Evolutionary conservation across 306 rosid genomes (phyloP).

Genomic region (Prunus mira): DNA sequence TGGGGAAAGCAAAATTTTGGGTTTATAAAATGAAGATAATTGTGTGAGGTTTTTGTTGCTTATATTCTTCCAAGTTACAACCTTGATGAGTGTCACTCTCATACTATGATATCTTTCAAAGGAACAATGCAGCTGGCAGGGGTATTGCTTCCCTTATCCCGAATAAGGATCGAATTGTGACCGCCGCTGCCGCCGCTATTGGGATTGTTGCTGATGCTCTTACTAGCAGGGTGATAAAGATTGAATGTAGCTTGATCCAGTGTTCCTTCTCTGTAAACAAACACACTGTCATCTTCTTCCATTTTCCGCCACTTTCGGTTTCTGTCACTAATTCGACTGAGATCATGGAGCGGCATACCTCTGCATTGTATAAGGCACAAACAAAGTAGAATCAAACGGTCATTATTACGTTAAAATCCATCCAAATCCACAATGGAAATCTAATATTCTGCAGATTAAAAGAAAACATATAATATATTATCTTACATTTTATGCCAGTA

Average conservation of each 20-base stretch:
- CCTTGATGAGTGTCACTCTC: not conserved
- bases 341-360: constrained; percentile 46
- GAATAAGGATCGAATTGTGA: constrained; percentile 1
- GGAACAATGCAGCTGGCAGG: constrained; percentile 32
- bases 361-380: constrained; percentile 3
- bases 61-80: constrained; percentile 10
- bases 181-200: not conserved
- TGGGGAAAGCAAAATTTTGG: not conserved
- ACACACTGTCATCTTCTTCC: constrained; percentile 39
- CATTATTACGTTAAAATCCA: not conserved
- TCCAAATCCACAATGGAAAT: constrained; percentile 4
- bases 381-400: not conserved
- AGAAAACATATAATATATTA: not conserved
- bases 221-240: constrained; percentile 23
- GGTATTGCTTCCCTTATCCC: constrained; percentile 20
- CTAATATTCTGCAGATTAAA: not conserved
- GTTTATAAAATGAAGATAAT: not conserved
- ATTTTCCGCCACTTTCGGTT: constrained; percentile 47
- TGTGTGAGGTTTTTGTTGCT: not conserved
- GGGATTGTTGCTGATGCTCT: constrained; percentile 11
- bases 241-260: constrained; percentile 35
- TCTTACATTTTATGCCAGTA: not conserved
- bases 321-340: constrained; percentile 27
- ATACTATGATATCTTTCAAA: constrained; percentile 37
- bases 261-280: constrained; percentile 57